A percentile compares a stretch with the other conserved stretches of the same genome.
These are phyloP conservation scores for Cytospora schulzeri DNA, from an alignment of 2,329 filamentous ascomycete genomes.

Conservation along the genomic window DNA sequence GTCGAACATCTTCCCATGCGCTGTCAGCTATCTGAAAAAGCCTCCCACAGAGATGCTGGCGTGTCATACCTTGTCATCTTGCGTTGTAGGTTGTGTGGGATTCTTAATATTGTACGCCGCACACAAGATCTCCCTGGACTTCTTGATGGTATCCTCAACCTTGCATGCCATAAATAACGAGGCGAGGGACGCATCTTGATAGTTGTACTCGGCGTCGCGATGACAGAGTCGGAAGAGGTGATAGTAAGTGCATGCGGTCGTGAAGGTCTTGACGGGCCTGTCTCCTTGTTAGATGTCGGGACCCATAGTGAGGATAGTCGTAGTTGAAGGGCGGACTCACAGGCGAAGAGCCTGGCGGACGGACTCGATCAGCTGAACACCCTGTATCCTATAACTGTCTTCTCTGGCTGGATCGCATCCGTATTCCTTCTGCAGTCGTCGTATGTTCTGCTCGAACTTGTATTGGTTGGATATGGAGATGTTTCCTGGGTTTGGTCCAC, in stretches of 20 bases:
- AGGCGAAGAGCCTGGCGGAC: constrained; percentile 78
- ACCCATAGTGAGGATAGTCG: background rate
- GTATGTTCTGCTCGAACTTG: constrained; percentile 78
- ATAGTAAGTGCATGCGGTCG: constrained; percentile 89
- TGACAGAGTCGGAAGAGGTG: constrained; percentile 90
- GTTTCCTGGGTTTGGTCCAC: constrained; percentile 50
- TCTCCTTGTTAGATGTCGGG: constrained; percentile 36
- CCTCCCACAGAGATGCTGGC: background rate
- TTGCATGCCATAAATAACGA: constrained; percentile 93
- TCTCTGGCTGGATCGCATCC: constrained; percentile 77
- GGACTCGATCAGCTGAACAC: constrained; percentile 85
- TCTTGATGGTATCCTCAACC: constrained; percentile 96
- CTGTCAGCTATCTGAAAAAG: constrained; percentile 2
- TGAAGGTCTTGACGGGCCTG: constrained; percentile 80
- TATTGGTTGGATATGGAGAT: constrained; percentile 66
- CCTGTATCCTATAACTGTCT: constrained; percentile 78
- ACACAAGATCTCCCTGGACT: constrained; percentile 89
- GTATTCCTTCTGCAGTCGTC: constrained; percentile 69
- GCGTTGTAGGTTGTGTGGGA: constrained; percentile 66
- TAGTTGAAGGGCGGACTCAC: constrained; percentile 49
- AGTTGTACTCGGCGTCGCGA: constrained; percentile 83
- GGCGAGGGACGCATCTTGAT: constrained; percentile 82
- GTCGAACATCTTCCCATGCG: constrained; percentile 69
- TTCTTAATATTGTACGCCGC: constrained; percentile 85
- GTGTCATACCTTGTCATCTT: constrained; percentile 74